Evolutionary conservation across 306 rosid genomes (phyloP).

Genomic region (Fragaria ananassa): DNA sequence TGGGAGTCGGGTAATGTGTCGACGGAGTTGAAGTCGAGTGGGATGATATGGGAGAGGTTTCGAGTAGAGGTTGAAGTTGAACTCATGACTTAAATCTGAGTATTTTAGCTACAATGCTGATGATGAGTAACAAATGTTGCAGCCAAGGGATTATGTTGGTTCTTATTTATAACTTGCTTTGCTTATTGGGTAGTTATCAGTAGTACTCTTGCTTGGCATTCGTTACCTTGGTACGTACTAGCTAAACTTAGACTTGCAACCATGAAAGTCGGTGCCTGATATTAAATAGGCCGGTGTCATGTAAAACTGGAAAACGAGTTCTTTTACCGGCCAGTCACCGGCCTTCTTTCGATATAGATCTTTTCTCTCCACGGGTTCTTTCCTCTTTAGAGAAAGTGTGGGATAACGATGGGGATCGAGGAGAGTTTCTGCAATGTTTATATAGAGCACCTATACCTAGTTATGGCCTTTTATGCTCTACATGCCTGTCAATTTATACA

Average conservation of each 20-base stretch:
- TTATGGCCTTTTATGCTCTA: neutral
- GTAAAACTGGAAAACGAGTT: neutral
- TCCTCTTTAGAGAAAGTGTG: neutral
- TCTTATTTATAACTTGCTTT: neutral
- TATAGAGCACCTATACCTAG: neutral
- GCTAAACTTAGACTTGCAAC: neutral
- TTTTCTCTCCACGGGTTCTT: neutral
- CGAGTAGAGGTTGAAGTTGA: neutral
- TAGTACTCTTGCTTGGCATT: neutral
- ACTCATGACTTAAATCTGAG: neutral
- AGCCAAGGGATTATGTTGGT: neutral
- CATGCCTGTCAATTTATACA: neutral
- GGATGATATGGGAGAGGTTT: constrained; percentile 18
- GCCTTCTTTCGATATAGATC: neutral
- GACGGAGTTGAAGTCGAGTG: constrained; percentile 33
- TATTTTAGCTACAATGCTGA: neutral
- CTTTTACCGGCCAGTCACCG: neutral
- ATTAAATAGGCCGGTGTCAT: constrained; percentile 3
- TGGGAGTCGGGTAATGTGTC: constrained; percentile 35
- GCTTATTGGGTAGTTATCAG: neutral
- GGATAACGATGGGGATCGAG: neutral
- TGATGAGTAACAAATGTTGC: neutral
- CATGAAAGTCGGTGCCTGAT: neutral
- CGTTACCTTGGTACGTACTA: neutral
- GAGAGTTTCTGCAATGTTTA: neutral